Evolutionary conservation across 805 yeast species (phyloP).

Genomic region (Saturnispora besseyi): DNA sequence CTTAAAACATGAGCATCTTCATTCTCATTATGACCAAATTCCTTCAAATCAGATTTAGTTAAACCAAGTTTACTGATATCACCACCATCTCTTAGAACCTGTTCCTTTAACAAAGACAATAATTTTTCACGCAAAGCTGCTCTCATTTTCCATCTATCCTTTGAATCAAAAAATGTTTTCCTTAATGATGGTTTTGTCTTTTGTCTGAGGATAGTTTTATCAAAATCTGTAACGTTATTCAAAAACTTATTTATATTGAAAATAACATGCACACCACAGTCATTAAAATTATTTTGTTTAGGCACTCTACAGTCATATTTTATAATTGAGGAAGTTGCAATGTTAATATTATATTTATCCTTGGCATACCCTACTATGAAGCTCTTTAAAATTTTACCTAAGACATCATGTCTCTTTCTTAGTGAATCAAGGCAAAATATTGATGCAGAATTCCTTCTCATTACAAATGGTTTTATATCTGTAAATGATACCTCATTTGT

Average conservation of each 20-base stretch:
- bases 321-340: conserved; percentile 39
- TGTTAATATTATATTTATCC: conserved; percentile 44
- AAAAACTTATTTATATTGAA: conserved; percentile 59
- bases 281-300: conserved; percentile 78
- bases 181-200: conserved; percentile 8
- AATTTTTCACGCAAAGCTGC: conserved; percentile 18
- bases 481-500: neutral
- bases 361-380: conserved; percentile 62
- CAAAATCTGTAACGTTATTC: conserved; percentile 37
- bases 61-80: conserved; percentile 20
- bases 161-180: conserved; percentile 18
- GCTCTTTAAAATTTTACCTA: conserved; percentile 43
- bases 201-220: conserved; percentile 15
- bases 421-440: conserved; percentile 72
- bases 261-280: conserved; percentile 90
- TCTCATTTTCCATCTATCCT: conserved; percentile 22
- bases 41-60: conserved; percentile 5
- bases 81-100: conserved; percentile 20
- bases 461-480: neutral
- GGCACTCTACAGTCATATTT: conserved; percentile 44
- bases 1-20: neutral
- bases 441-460: conserved; percentile 25
- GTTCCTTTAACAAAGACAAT: conserved; percentile 21
- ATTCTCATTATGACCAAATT: neutral
- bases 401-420: conserved; percentile 44